A percentile compares a stretch with the other conserved stretches of the same genome.
These are phyloP conservation scores for Pythium grandisporangium DNA, from an alignment of 352 stramenopile genomes.

Conservation along the genomic window DNA sequence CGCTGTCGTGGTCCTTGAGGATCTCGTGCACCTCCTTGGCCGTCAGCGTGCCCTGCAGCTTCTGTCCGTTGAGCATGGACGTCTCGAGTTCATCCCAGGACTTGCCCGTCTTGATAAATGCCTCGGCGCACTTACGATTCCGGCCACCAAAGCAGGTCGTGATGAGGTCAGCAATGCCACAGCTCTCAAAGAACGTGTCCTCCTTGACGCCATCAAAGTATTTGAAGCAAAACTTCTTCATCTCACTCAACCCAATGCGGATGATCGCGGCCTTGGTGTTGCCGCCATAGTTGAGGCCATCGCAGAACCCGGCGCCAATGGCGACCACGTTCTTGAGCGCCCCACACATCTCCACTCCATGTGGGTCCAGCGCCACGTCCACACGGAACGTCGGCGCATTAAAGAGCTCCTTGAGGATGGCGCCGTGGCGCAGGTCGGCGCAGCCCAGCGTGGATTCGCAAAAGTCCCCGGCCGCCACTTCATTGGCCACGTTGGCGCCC, in stretches of 20 bases:
- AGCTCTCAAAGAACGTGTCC: constrained; percentile 95
- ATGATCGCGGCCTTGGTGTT: constrained; percentile 98
- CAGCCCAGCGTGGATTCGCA: constrained; percentile 96
- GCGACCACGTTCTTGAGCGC: constrained; percentile 98
- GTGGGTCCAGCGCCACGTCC: constrained; percentile 89
- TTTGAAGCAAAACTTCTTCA: constrained; percentile 90
- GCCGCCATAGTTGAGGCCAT: constrained; percentile 91
- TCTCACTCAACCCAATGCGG: constrained; percentile 92
- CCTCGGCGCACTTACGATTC: constrained; percentile 95
- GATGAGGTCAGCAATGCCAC: constrained; percentile 96
- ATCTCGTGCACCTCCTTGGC: constrained; percentile 91
- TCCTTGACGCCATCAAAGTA: constrained; percentile 93
- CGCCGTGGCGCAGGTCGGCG: constrained; percentile 54
- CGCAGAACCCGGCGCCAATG: constrained; percentile 94
- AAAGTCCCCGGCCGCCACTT: constrained; percentile 93
- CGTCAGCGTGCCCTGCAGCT: constrained; percentile 95
- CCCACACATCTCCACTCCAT: constrained; percentile 94
- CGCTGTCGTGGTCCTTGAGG: constrained; percentile 74
- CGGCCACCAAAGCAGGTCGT: constrained; percentile 97
- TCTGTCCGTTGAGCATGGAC: constrained; percentile 95
- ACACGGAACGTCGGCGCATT: constrained; percentile 88
- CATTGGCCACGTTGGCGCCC: constrained; percentile 96
- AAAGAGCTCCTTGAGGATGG: constrained; percentile 67
- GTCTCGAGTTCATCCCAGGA: constrained; percentile 90
- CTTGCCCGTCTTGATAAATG: constrained; percentile 80